Evolutionary conservation across 306 rosid genomes (phyloP).

Genomic region (Cucurbita ficifolia): DNA sequence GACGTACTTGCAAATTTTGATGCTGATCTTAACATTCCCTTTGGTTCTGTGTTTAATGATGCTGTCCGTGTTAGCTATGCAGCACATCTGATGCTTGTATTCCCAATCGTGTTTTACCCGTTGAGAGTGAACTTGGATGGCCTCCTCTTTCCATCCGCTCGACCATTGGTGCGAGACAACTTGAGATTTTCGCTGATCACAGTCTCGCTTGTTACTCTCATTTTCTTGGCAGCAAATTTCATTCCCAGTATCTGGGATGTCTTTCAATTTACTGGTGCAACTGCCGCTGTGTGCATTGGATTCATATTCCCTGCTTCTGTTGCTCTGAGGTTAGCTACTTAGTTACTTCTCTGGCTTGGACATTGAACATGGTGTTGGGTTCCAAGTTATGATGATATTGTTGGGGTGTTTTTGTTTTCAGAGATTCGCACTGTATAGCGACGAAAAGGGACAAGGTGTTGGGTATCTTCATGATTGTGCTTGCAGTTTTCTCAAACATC

Average conservation of each 20-base stretch:
- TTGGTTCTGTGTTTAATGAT: slow-evolving; percentile 15
- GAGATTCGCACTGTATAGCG: slow-evolving; percentile 24
- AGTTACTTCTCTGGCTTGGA: background rate
- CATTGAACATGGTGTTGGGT: background rate
- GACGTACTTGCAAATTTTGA: slow-evolving; percentile 36
- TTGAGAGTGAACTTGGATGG: slow-evolving; percentile 28
- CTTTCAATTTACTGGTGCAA: slow-evolving; percentile 35
- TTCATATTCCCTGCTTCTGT: slow-evolving; percentile 38
- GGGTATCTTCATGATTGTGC: slow-evolving; percentile 14
- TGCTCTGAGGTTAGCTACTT: slow-evolving; percentile 17
- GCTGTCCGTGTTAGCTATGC: slow-evolving; percentile 20
- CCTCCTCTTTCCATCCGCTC: slow-evolving; percentile 22
- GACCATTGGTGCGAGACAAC: slow-evolving; percentile 18
- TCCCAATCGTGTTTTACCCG: slow-evolving; percentile 23
- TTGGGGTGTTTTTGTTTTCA: background rate
- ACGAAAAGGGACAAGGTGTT: slow-evolving; percentile 25
- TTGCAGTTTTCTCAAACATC: slow-evolving; percentile 17
- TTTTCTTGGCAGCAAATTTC: slow-evolving; percentile 31
- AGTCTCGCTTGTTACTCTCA: slow-evolving; percentile 1
- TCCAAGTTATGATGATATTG: background rate
- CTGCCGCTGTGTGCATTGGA: slow-evolving; percentile 27
- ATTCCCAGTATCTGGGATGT: slow-evolving; percentile 40
- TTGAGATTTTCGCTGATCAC: slow-evolving; percentile 19
- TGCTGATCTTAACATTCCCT: slow-evolving; percentile 19
- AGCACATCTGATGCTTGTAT: slow-evolving; percentile 21